These are phyloP conservation scores for Cladosporium colombiae DNA, from an alignment of 2,329 filamentous ascomycete genomes.

Conservation along the genomic window DNA sequence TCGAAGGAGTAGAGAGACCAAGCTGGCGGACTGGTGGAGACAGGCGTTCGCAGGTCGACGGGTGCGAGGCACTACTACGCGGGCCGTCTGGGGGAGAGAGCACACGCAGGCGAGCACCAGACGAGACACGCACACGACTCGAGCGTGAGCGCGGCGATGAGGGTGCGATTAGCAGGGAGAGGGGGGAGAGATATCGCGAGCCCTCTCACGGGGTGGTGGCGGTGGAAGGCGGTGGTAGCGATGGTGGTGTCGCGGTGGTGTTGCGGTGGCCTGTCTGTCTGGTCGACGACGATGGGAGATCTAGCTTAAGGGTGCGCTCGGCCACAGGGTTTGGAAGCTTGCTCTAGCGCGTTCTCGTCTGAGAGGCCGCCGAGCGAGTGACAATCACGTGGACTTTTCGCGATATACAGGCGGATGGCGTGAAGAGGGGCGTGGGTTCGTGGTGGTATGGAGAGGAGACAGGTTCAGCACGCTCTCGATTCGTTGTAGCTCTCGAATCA, in stretches of 20 bases:
- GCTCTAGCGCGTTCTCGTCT: background rate
- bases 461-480: background rate
- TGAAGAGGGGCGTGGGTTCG: background rate
- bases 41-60: conserved; percentile 4
- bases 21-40: conserved; percentile 2
- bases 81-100: background rate
- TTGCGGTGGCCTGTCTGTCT: background rate
- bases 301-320: background rate
- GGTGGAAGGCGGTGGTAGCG: background rate
- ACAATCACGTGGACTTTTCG: background rate
- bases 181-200: background rate
- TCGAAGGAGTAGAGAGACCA: conserved; percentile 5
- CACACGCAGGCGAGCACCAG: background rate
- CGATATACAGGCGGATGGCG: background rate
- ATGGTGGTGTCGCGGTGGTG: background rate
- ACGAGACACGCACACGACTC: conserved; percentile 3
- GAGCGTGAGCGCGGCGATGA: background rate
- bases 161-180: background rate
- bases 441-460: background rate
- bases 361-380: background rate
- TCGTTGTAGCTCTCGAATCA: background rate
- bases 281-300: background rate
- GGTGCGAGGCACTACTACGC: background rate
- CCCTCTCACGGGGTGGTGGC: conserved; percentile 1
- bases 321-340: conserved; percentile 12